A percentile compares a stretch with the other conserved stretches of the same genome.
phyloP scores from a whole-genome alignment of 352 stramenopile genomes.

The Phytophthora cactorum region DNA sequence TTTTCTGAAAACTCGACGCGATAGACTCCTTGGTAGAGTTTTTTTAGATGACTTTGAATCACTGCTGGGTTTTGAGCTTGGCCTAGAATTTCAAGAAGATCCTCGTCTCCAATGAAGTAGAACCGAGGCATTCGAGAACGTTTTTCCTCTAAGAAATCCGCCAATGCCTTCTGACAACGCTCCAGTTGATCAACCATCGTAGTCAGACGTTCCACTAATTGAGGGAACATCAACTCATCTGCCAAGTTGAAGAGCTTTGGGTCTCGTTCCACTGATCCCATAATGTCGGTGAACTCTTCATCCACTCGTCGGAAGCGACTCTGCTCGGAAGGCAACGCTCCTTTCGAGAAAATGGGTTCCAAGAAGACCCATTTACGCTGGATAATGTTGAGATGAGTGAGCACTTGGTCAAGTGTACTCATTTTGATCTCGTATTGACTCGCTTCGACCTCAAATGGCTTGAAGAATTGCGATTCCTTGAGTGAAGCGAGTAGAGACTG shows the following conservation, averaged over 20 bases:
- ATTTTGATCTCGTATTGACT: slow-evolving; percentile 93
- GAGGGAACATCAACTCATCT: slow-evolving; percentile 92
- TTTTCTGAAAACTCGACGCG: slow-evolving; percentile 90
- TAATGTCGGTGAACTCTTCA: slow-evolving; percentile 95
- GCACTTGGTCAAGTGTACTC: slow-evolving; percentile 78
- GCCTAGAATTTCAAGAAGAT: slow-evolving; percentile 95
- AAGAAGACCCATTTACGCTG: slow-evolving; percentile 98
- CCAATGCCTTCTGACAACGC: slow-evolving; percentile 93
- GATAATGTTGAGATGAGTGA: slow-evolving; percentile 90
- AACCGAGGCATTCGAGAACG: slow-evolving; percentile 94
- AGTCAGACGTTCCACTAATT: slow-evolving; percentile 77
- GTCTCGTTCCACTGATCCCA: slow-evolving; percentile 87
- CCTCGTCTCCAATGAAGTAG: slow-evolving; percentile 97
- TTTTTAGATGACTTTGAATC: slow-evolving; percentile 96
- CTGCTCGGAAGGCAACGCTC: slow-evolving; percentile 92
- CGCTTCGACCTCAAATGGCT: slow-evolving; percentile 92
- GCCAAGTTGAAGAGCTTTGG: slow-evolving; percentile 93
- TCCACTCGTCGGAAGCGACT: slow-evolving; percentile 92
- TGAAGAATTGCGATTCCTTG: slow-evolving; percentile 97
- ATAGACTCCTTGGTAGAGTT: slow-evolving; percentile 96
- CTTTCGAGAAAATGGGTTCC: slow-evolving; percentile 95
- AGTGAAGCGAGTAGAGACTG: slow-evolving; percentile 94
- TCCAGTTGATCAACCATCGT: slow-evolving; percentile 95
- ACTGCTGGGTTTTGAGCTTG: slow-evolving; percentile 93
- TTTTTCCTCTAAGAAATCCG: slow-evolving; percentile 96